phyloP scores from a whole-genome alignment of 495 filamentous ascomycete genomes.

The Articulospora tetracladia region DNA sequence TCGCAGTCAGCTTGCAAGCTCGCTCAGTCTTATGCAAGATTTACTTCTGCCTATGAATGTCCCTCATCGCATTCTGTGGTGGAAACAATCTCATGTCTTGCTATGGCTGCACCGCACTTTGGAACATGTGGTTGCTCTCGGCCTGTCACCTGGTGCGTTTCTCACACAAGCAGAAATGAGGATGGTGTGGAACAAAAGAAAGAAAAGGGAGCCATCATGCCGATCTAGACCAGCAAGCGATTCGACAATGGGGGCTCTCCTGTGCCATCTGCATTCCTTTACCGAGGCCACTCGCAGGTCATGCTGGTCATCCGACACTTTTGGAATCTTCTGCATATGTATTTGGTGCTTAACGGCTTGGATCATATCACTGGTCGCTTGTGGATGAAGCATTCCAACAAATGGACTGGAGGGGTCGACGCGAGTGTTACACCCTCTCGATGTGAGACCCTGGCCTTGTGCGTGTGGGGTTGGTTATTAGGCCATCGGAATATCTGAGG shows the following conservation, averaged over 20 bases:
- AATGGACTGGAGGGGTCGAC: neutral
- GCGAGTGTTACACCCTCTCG: neutral
- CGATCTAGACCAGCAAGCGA: slow-evolving; percentile 5
- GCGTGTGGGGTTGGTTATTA: neutral
- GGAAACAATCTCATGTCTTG: neutral
- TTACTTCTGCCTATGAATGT: slow-evolving; percentile 1
- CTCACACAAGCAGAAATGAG: neutral
- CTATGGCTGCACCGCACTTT: neutral
- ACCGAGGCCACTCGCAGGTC: slow-evolving; percentile 4
- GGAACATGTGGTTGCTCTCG: neutral
- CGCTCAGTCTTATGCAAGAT: neutral
- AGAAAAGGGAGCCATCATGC: slow-evolving; percentile 5
- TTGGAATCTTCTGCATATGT: slow-evolving; percentile 15
- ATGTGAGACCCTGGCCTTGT: neutral
- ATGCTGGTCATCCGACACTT: slow-evolving; percentile 15
- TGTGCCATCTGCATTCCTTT: slow-evolving; percentile 1
- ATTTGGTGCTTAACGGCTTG: neutral
- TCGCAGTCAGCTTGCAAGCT: slow-evolving; percentile 11
- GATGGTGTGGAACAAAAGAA: slow-evolving; percentile 11
- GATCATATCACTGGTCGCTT: neutral
- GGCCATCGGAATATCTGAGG: slow-evolving; percentile 10
- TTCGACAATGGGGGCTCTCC: slow-evolving; percentile 18
- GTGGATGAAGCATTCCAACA: slow-evolving; percentile 12
- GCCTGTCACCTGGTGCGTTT: slow-evolving; percentile 9
- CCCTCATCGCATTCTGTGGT: neutral